phyloP scores from a whole-genome alignment of 495 filamentous ascomycete species.

The Xylaria intraflava region DNA sequence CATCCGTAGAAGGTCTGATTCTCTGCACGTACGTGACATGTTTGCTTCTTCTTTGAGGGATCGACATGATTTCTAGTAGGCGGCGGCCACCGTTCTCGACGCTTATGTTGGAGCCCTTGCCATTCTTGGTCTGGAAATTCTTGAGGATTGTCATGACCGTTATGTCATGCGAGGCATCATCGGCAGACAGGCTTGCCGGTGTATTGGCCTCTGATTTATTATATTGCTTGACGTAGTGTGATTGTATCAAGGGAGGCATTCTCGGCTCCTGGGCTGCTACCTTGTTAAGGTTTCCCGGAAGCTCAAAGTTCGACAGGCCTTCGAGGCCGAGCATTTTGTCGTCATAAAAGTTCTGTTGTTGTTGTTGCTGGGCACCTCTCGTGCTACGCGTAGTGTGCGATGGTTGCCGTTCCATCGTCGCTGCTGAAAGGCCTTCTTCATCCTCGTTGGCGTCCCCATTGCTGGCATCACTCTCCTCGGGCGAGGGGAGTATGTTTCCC shows the following conservation, averaged over 20 bases:
- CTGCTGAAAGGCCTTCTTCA: constrained; percentile 48
- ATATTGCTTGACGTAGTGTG: constrained; percentile 45
- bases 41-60: constrained; percentile 28
- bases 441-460: constrained; percentile 41
- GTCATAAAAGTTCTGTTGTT: constrained; percentile 46
- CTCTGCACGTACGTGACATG: constrained; percentile 38
- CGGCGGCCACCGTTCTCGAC: constrained; percentile 37
- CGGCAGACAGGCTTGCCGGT: constrained; percentile 46
- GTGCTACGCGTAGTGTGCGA: constrained; percentile 72
- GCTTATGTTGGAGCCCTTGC: constrained; percentile 38
- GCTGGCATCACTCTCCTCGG: constrained; percentile 47
- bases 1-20: constrained; percentile 36
- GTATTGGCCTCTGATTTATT: constrained; percentile 38
- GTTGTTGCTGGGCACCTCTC: constrained; percentile 51
- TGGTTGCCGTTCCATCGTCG: constrained; percentile 63
- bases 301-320: constrained; percentile 55
- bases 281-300: constrained; percentile 49
- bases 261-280: constrained; percentile 45
- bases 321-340: constrained; percentile 51
- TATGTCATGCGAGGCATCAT: constrained; percentile 55
- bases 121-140: constrained; percentile 37
- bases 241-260: constrained; percentile 54
- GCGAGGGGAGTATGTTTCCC: constrained; percentile 37
- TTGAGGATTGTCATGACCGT: constrained; percentile 48
- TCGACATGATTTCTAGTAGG: constrained; percentile 37